Percentiles rank a stretch among this genome's conserved stretches.
Evolutionary conservation across 73 alveolate genomes (phyloP).

Genomic region (Tetrahymena elliotti): DNA sequence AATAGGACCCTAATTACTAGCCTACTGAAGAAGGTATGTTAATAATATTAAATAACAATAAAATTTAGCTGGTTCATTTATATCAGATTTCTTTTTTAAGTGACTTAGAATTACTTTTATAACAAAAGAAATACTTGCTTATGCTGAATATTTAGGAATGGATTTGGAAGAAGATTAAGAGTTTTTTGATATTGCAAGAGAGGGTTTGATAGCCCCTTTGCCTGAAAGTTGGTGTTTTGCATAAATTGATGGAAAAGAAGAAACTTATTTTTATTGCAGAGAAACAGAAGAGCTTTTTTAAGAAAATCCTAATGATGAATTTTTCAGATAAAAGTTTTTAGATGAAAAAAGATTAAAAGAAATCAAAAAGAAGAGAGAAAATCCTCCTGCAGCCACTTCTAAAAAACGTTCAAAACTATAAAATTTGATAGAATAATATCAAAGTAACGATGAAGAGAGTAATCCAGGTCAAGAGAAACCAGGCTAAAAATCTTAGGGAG

Average conservation of each 20-base stretch:
- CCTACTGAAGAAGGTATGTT: background rate
- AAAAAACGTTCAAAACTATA: background rate
- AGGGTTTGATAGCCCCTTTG: slow-evolving; percentile 79
- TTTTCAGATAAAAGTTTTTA: slow-evolving; percentile 48
- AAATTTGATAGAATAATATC: background rate
- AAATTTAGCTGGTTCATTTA: background rate
- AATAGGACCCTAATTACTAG: background rate
- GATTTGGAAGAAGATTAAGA: slow-evolving; percentile 69
- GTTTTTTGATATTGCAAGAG: slow-evolving; percentile 79
- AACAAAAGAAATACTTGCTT: slow-evolving; percentile 57
- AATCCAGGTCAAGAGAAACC: background rate
- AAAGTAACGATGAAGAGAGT: background rate
- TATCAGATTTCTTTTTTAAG: too few relatives aligned
- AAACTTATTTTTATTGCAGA: slow-evolving; percentile 59
- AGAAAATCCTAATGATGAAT: slow-evolving; percentile 88
- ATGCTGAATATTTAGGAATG: slow-evolving; percentile 76
- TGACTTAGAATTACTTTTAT: background rate
- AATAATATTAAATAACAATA: background rate
- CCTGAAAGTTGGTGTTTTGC: slow-evolving; percentile 71
- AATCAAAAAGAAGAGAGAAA: background rate
- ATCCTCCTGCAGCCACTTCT: background rate
- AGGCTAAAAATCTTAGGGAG: background rate
- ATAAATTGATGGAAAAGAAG: slow-evolving; percentile 47
- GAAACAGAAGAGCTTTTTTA: slow-evolving; percentile 49
- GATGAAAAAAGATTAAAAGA: slow-evolving; percentile 31